These are phyloP conservation scores for Claviceps sp. DNA, from an alignment of 2,329 filamentous ascomycete genomes.

Conservation along the genomic window DNA sequence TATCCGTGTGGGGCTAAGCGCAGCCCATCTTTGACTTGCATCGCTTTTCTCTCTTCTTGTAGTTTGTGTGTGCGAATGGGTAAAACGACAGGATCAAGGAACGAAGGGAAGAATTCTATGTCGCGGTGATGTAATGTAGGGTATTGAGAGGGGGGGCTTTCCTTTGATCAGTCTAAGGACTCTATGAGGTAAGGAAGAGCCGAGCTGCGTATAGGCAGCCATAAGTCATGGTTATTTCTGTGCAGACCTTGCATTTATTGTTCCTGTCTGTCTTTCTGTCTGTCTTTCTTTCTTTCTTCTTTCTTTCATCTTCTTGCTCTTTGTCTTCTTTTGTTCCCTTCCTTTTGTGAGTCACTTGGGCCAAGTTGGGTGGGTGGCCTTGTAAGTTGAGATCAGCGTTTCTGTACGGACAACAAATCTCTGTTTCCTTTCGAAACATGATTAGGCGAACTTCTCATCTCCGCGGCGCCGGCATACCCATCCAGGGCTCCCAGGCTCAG, in stretches of 20 bases:
- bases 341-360: background rate
- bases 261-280: too few relatives aligned
- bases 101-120: slow-evolving; percentile 3
- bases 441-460: slow-evolving; percentile 14
- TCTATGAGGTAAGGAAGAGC: background rate
- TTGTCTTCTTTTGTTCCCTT: background rate
- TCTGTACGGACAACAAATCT: slow-evolving; percentile 17
- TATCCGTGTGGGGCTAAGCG: background rate
- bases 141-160: background rate
- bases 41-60: background rate
- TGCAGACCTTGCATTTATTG: too few relatives aligned
- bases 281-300: too few relatives aligned
- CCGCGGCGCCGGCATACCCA: slow-evolving; percentile 27
- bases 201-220: background rate
- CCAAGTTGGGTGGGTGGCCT: background rate
- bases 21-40: background rate
- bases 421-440: slow-evolving; percentile 17
- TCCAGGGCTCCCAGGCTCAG: slow-evolving; percentile 24
- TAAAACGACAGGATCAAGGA: background rate
- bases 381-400: slow-evolving; percentile 14
- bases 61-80: background rate
- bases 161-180: background rate
- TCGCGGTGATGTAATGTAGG: slow-evolving; percentile 3
- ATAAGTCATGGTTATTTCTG: too few relatives aligned
- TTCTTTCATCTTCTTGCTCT: background rate